Evolutionary conservation across 78 protist species (phyloP).

Genomic region (Polysphondylium violaceum): DNA sequence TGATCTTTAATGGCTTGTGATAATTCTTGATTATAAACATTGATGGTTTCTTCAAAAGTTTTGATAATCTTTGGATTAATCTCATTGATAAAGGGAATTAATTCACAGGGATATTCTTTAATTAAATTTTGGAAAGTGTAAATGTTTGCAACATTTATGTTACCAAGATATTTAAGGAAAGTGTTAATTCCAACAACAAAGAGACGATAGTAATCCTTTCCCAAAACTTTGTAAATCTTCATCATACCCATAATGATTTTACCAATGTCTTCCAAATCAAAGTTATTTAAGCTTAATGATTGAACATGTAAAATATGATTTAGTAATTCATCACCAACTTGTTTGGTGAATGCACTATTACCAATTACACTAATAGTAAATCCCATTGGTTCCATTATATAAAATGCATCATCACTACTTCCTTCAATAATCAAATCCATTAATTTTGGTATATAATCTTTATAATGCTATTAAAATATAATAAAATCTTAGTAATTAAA

Average conservation of each 20-base stretch:
- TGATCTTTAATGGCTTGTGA: too few species aligned
- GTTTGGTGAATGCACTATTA: constrained; percentile 2
- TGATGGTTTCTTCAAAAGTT: too few species aligned
- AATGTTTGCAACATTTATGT: too few species aligned
- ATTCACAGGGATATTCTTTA: too few species aligned
- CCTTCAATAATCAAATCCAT: not conserved
- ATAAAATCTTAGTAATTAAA: not conserved
- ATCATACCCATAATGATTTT: constrained; percentile 3
- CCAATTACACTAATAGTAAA: constrained; percentile 10
- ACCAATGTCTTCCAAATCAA: not conserved
- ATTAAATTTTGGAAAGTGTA: too few species aligned
- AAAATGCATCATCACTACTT: constrained; percentile 12
- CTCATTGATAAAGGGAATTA: too few species aligned
- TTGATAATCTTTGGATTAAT: too few species aligned
- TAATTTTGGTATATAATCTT: constrained; percentile 12
- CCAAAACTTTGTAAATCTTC: constrained; percentile 1
- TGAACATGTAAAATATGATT: constrained; percentile 1
- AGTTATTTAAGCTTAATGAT: constrained; percentile 8
- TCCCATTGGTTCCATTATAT: constrained; percentile 16
- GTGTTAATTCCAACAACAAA: constrained; percentile 11
- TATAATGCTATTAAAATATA: not conserved
- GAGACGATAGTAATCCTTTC: constrained; percentile 4
- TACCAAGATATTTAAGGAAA: not conserved
- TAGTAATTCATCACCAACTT: not conserved
- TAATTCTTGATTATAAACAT: too few species aligned